Base-by-base conservation (phyloP, 2,329 filamentous ascomycete genomes). In the Magnaporthiopsis rhizophila region DNA sequence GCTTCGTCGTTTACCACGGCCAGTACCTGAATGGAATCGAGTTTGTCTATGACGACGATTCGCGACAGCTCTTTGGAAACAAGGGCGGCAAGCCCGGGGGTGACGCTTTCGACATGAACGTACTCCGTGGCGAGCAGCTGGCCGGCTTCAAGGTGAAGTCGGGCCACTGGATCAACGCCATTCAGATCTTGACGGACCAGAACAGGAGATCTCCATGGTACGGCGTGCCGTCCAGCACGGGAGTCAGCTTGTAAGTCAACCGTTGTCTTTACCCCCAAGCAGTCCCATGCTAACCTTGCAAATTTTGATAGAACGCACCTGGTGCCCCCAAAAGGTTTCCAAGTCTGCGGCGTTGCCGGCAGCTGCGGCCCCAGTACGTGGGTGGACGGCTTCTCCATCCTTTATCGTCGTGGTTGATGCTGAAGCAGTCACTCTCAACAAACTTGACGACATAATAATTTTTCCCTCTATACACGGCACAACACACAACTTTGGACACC, bases 1-100 rank as follows among this genome's bases (percentile, higher is more conserved):
- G 85, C 6, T 83, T 97, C 65, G 84, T 86, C 66, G 81, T 96
- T 18, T 96, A 92, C 72, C 88, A 92, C 70, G 92, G 90, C 2
- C 79, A 81, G 65, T 89, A 89, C 4, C 73, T 98, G 15, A 89
- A 96, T 73, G 95, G 95, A 0, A 76, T 99, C 26, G 94, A 98
- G 74, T 98, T 99, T 75, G 82, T 90, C 65, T 98, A 97, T 72
- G 94, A 98, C 71, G 92, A 98, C 74, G 83, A 85, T 21, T 89
- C 90, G 0, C 89, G 82, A 64, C 92, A 97, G 73, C 75, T 97
- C 3, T 96, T 99, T 79, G 95, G 95, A 57, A 93, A 91, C 71
- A 82, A 84, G 64, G 89, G 89, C 15, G 90, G 89, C 9, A 88
- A 88, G 67, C 77, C 83, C 30, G 86, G 86, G 3, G 88, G 89